These are phyloP conservation scores for Saccharomycopsis fermentans DNA, from an alignment of 805 yeast species.

Conservation along the genomic window DNA sequence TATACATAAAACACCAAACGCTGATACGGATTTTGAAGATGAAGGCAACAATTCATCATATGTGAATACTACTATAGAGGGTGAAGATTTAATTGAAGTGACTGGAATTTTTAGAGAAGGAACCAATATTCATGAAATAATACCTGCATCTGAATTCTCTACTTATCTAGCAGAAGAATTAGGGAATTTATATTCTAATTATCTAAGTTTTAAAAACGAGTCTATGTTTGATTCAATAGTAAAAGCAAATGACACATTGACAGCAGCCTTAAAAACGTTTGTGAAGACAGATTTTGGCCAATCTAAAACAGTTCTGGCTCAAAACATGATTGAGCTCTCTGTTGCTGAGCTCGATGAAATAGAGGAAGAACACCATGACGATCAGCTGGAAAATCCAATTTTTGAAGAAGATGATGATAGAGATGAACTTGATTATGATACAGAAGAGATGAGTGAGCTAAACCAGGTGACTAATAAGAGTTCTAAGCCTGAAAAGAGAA, in stretches of 20 bases:
- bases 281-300: conserved; percentile 5
- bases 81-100: conserved; percentile 20
- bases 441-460: conserved; percentile 24
- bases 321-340: not conserved
- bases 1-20: conserved; percentile 25
- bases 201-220: conserved; percentile 29
- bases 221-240: conserved; percentile 23
- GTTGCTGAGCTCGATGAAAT: conserved; percentile 6
- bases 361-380: not conserved
- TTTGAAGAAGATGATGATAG: not conserved
- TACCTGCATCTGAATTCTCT: conserved; percentile 28
- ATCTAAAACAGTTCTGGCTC: not conserved
- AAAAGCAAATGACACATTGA: conserved; percentile 23
- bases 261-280: conserved; percentile 17
- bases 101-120: conserved; percentile 24
- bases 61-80: conserved; percentile 16
- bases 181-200: conserved; percentile 27
- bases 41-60: not conserved
- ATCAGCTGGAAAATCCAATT: not conserved
- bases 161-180: conserved; percentile 30
- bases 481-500: conserved; percentile 17
- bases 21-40: not conserved
- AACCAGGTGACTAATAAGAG: conserved; percentile 25
- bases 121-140: conserved; percentile 20
- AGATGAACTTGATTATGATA: conserved; percentile 22